Evolutionary conservation across 331 rosid genomes (phyloP).

Genomic region (Pyracantha coccinea): DNA sequence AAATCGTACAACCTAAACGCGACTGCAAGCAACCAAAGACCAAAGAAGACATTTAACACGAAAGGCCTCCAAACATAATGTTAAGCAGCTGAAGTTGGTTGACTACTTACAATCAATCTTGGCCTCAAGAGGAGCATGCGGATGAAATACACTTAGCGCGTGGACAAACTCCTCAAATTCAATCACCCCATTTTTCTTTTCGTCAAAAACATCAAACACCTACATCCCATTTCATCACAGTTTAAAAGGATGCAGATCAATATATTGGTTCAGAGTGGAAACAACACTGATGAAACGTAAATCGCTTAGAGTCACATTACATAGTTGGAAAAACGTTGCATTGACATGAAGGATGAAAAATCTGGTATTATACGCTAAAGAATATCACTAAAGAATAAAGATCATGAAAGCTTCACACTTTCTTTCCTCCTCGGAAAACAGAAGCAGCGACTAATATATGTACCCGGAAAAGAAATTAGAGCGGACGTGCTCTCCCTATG

Average conservation of each 20-base stretch:
- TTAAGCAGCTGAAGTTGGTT: slow-evolving; percentile 2
- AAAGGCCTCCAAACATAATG: background rate
- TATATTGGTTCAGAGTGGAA: background rate
- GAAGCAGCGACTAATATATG: background rate
- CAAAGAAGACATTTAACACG: background rate
- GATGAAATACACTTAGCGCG: slow-evolving; percentile 48
- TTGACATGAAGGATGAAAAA: too few relatives aligned
- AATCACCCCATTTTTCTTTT: slow-evolving; percentile 55
- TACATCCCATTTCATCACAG: background rate
- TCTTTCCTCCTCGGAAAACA: slow-evolving; percentile 34
- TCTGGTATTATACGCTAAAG: too few relatives aligned
- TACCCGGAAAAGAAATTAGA: background rate
- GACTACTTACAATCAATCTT: slow-evolving; percentile 59
- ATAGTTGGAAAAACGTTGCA: too few relatives aligned
- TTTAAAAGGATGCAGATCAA: background rate
- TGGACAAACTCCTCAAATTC: slow-evolving; percentile 73
- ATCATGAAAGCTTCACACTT: slow-evolving; percentile 20
- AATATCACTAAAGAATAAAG: too few relatives aligned
- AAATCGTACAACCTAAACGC: slow-evolving; percentile 69
- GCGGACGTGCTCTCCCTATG: background rate
- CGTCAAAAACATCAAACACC: slow-evolving; percentile 70
- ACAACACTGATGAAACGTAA: too few relatives aligned
- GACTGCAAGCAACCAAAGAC: slow-evolving; percentile 34
- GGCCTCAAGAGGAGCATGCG: slow-evolving; percentile 38
- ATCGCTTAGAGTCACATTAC: too few relatives aligned